These are phyloP conservation scores for Polytolypa hystricis DNA, from an alignment of 2,329 filamentous ascomycete species.

Conservation along the genomic window DNA sequence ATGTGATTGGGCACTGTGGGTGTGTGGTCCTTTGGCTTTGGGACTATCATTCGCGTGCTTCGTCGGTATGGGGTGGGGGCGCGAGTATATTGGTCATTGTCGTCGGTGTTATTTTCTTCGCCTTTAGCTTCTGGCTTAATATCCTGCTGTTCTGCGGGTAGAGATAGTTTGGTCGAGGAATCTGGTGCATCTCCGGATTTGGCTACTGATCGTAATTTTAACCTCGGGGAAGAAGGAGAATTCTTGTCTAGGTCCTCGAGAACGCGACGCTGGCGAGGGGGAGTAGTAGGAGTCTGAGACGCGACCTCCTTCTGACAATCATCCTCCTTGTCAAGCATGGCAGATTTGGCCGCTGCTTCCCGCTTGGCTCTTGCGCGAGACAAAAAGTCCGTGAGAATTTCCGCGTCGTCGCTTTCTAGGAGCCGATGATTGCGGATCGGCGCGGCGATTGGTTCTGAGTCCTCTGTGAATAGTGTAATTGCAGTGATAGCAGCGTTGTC, in stretches of 20 bases:
- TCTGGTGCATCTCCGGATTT: slow-evolving; percentile 18
- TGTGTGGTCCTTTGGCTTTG: slow-evolving; percentile 17
- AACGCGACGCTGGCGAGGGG: slow-evolving; percentile 23
- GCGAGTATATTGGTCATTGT: slow-evolving; percentile 12
- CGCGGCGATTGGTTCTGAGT: no score
- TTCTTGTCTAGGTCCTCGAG: slow-evolving; percentile 29
- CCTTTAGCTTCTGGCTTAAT: slow-evolving; percentile 11
- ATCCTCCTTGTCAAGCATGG: slow-evolving; percentile 12
- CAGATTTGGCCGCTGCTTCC: slow-evolving; percentile 25
- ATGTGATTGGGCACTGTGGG: slow-evolving; percentile 27
- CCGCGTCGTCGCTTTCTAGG: slow-evolving; percentile 29
- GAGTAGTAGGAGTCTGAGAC: slow-evolving; percentile 11
- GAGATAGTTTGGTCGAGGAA: slow-evolving; percentile 8
- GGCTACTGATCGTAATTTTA: slow-evolving; percentile 16
- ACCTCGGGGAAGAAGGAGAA: slow-evolving; percentile 28
- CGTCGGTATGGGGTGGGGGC: slow-evolving; percentile 24
- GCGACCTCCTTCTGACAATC: slow-evolving; percentile 4
- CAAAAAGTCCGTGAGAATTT: slow-evolving; percentile 29
- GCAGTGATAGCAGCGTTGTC: no score
- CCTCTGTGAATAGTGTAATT: no score
- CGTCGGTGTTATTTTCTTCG: slow-evolving; percentile 7
- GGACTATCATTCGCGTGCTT: slow-evolving; percentile 23
- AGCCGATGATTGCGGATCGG: no score
- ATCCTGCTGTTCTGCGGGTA: slow-evolving; percentile 12
- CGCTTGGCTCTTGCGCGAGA: slow-evolving; percentile 32